Evolutionary conservation across 2,329 filamentous ascomycete genomes (phyloP).

Genomic region (Monilinia vaccinii-corymbosi): DNA sequence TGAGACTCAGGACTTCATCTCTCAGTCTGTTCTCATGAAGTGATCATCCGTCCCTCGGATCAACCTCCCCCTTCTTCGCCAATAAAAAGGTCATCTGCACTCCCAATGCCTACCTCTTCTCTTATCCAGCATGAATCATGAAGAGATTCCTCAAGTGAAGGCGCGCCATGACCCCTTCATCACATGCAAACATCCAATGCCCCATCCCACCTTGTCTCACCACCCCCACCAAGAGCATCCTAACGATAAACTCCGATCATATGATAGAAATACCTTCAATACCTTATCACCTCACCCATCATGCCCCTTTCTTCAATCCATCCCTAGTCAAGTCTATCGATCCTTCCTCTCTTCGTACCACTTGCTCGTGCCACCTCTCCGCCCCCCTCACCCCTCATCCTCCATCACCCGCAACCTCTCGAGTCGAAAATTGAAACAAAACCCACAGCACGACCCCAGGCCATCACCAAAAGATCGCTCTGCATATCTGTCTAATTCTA

Average conservation of each 20-base stretch:
- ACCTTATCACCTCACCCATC: background rate
- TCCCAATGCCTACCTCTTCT: background rate
- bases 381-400: background rate
- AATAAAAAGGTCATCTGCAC: constrained; percentile 10
- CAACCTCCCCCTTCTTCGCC: background rate
- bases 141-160: background rate
- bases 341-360: background rate
- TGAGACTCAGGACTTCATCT: background rate
- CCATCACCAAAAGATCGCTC: background rate
- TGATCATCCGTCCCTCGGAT: constrained; percentile 8
- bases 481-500: background rate
- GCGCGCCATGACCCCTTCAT: background rate
- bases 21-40: constrained; percentile 3
- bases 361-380: background rate
- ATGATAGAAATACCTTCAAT: constrained; percentile 3
- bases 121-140: background rate
- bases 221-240: constrained; percentile 7
- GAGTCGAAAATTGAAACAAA: constrained; percentile 7
- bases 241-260: background rate
- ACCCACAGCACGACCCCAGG: too few species aligned
- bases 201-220: constrained; percentile 7
- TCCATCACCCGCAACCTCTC: background rate
- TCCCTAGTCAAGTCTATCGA: too few species aligned
- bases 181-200: background rate
- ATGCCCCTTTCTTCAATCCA: background rate